phyloP scores from a whole-genome alignment of 1,284 basidiomycete species.

The Boletellus sp. region DNA sequence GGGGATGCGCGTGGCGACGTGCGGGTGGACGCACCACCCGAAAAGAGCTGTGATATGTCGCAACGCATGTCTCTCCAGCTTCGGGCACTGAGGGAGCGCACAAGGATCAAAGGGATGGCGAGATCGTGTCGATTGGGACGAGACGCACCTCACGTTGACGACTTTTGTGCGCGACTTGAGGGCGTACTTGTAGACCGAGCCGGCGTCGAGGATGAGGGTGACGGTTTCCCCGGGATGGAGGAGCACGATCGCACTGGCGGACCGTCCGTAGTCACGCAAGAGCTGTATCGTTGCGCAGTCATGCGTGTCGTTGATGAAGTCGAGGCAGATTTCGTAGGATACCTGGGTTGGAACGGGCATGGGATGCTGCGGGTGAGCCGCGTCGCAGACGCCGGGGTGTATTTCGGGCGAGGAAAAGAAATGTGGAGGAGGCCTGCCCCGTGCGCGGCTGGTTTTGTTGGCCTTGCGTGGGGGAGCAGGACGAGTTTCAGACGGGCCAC shows the following conservation, averaged over 20 bases:
- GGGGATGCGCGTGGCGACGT: constrained; percentile 30
- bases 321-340: constrained; percentile 60
- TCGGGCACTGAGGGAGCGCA: constrained; percentile 43
- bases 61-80: constrained; percentile 65
- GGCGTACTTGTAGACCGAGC: constrained; percentile 64
- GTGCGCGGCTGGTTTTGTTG: constrained; percentile 31
- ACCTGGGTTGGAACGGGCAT: constrained; percentile 48
- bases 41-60: constrained; percentile 58
- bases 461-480: constrained; percentile 30
- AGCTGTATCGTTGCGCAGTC: constrained; percentile 64
- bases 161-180: constrained; percentile 63
- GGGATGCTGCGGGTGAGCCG: constrained; percentile 1
- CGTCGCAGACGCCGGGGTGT: constrained; percentile 25
- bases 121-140: constrained; percentile 1
- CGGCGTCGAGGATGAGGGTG: constrained; percentile 64
- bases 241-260: constrained; percentile 51
- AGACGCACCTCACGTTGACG: constrained; percentile 63
- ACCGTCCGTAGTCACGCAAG: constrained; percentile 58
- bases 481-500: constrained; percentile 34
- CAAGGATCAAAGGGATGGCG: constrained; percentile 8
- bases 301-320: constrained; percentile 66
- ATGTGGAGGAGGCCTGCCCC: constrained; percentile 21
- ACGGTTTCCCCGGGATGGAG: constrained; percentile 61
- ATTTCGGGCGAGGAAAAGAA: constrained; percentile 11
- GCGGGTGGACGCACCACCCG: constrained; percentile 33